Conservation (phyloP, 169 alveolate genomes). For the Plasmodium reichenowi region DNA sequence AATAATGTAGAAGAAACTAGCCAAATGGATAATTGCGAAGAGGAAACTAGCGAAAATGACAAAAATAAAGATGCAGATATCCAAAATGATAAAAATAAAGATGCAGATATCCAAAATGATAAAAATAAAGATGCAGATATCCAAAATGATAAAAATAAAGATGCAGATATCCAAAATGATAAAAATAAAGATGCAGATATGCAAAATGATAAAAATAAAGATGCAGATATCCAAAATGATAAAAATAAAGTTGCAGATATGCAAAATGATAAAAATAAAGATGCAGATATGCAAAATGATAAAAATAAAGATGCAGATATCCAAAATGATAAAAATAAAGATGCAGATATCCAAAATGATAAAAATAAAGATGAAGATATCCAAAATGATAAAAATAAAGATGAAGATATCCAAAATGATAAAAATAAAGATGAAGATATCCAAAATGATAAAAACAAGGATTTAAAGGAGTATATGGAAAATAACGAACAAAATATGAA, state of each 20-base stretch:
- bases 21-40: slow-evolving; percentile 4
- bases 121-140: neutral
- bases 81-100: neutral
- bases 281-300: neutral
- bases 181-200: too few species aligned
- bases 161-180: neutral
- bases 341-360: neutral
- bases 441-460: neutral
- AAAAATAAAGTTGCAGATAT: neutral
- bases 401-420: neutral
- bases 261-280: neutral
- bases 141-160: neutral
- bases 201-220: neutral
- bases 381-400: neutral
- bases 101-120: neutral
- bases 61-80: too few species aligned
- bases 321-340: neutral
- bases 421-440: neutral
- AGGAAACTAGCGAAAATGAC: neutral
- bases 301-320: neutral
- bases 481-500: neutral
- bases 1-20: neutral
- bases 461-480: neutral
- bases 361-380: neutral
- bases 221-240: neutral